These are phyloP conservation scores for Cordyceps cicadae DNA, from an alignment of 2,329 filamentous ascomycete species.

Conservation along the genomic window DNA sequence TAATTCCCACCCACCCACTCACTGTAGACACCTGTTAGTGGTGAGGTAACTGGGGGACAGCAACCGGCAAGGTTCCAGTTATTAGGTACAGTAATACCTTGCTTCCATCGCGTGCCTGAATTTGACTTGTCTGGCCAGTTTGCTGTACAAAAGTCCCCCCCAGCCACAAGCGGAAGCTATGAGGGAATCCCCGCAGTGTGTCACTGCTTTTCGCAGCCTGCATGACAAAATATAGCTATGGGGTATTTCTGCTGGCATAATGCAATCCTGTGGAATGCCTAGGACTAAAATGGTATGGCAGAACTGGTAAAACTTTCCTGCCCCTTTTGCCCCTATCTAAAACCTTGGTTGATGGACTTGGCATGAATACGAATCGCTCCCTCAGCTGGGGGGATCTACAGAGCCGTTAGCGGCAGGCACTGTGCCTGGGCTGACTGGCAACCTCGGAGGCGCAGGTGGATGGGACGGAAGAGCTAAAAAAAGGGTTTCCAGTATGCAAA, in stretches of 20 bases:
- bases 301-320: neutral
- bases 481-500: neutral
- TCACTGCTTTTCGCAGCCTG: neutral
- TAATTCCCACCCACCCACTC: too few species aligned
- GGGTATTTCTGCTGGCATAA: too few species aligned
- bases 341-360: neutral
- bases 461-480: neutral
- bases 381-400: conserved; percentile 6
- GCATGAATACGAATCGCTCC: conserved; percentile 5
- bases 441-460: neutral
- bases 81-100: too few species aligned
- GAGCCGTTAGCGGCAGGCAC: neutral
- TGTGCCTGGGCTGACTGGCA: neutral
- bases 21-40: neutral
- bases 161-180: neutral
- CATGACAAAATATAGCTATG: too few species aligned
- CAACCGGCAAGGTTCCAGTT: too few species aligned
- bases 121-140: too few species aligned
- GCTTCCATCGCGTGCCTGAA: too few species aligned
- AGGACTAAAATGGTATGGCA: neutral
- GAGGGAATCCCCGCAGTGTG: neutral
- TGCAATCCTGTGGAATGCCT: too few species aligned
- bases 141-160: too few species aligned
- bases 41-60: neutral
- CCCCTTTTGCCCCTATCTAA: neutral